Base-by-base conservation (phyloP, 2,329 filamentous ascomycete species). In the Ceratocystis diversiconidia region DNA sequence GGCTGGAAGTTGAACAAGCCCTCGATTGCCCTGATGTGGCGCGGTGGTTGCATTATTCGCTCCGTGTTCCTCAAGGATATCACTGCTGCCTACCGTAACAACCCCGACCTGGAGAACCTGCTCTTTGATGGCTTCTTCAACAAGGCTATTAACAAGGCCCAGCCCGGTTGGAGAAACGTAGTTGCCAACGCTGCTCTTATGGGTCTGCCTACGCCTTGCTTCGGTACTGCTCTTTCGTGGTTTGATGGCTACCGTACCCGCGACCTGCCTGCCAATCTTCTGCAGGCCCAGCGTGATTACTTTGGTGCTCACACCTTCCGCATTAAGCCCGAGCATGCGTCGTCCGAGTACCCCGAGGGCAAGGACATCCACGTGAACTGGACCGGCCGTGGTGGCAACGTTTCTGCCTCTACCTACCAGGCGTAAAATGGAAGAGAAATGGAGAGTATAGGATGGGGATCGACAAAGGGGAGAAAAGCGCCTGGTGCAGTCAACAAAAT, bases 1-100 rank as follows among this genome's bases (percentile, higher is more conserved):
- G 79, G 80, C 72, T 99, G 94, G 94, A 96, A 96, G 85, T 88
- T 99, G 72, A 96, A 99, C 88, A 97, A 97, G 88, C 94, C 94
- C 70, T 96, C 95, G 73, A 99, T 99, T 74, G 94, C 94, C 72
- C 88, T 99, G 75, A 99, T 99, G 94, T 99, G 94, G 94, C 90
- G 94, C 77, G 94, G 94, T 81, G 94, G 94, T 72, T 99, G 94
- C 85, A 99, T 99, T 74, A 99, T 99, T 81, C 92, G 94, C 78
- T 97, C 94, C 71, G 94, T 99, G 75, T 99, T 99, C 90, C 82
- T 99, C 71, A 97, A 97, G 87, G 92, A 99, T 78, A 99, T 99
- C 80, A 99, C 94, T 72, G 87, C 87, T 71, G 94, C 94, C 64
- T 99, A 96, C 86, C 92, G 92, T 80, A 86, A 84, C 72, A 86